A percentile compares a stretch with the other conserved stretches of the same genome.
phyloP scores from a whole-genome alignment of 2,329 filamentous ascomycete species.

The Exophiala alcalophila region DNA sequence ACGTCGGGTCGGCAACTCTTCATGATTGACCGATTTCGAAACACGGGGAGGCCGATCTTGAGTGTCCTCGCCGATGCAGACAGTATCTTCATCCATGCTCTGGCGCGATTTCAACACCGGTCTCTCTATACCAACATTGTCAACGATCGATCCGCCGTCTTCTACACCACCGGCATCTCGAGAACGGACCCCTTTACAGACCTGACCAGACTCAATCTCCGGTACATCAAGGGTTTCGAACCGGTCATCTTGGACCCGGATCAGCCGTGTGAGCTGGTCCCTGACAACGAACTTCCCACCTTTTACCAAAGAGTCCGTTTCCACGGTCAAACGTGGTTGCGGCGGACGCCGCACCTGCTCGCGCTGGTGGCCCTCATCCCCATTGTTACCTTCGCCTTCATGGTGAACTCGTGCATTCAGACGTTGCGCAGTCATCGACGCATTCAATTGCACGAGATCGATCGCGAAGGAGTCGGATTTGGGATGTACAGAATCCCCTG shows the following conservation, averaged over 20 bases:
- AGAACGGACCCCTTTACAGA: conserved; percentile 74
- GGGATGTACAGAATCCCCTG: conserved; percentile 72
- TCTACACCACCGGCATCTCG: conserved; percentile 78
- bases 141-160: conserved; percentile 78
- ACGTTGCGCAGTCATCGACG: conserved; percentile 70
- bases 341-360: conserved; percentile 61
- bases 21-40: conserved; percentile 77
- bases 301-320: conserved; percentile 38
- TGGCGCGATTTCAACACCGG: conserved; percentile 71
- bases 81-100: conserved; percentile 79
- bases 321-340: conserved; percentile 42
- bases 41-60: conserved; percentile 76
- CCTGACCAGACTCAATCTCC: conserved; percentile 64
- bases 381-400: conserved; percentile 66
- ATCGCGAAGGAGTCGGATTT: conserved; percentile 64
- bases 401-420: conserved; percentile 74
- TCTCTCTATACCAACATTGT: conserved; percentile 81
- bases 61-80: conserved; percentile 76
- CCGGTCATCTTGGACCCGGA: conserved; percentile 70
- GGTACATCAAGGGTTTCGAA: conserved; percentile 71
- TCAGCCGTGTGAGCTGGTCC: conserved; percentile 56
- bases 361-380: conserved; percentile 70
- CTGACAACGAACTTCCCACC: conserved; percentile 35
- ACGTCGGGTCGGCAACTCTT: conserved; percentile 85
- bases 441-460: conserved; percentile 72